Base-by-base conservation (phyloP, 2,329 filamentous ascomycete species). In the Phoma sp. region DNA sequence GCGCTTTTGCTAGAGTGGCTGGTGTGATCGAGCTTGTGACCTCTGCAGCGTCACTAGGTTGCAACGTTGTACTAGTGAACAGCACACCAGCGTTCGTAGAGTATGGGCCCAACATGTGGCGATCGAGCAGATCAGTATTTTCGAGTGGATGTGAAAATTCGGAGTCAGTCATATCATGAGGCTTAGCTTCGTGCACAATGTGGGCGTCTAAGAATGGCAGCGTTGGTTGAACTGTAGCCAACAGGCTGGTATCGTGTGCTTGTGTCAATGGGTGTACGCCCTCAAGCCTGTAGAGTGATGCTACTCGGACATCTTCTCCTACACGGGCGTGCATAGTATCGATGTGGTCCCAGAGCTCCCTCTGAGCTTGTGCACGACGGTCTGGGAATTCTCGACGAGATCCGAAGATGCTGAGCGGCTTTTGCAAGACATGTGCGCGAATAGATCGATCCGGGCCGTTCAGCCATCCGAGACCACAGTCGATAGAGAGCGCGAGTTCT, bases 391-490 rank as follows among this genome's bases (percentile, higher is more conserved):
- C 62, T 63, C 72, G 75, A 9, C 55, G 64, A 35, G 67, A 67
- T 10, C 81, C 81, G 64, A 86, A 85, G 0, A 85, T 77, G 8
- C 68, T 59, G 25, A 75, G 70, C 19, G 71, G 72, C 1, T 75
- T 76, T 17, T 78, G 74, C 41, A 82, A 76, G 19, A 82, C 76
- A 6, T 77, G 76, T 40, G 81, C 81, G 19, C 77, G 72, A 35
- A 81, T 74, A 0, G 80, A 82, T 17, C 80, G 74, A 68, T 89
- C 86, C 1, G 87, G 84, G 0, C 87, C 87, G 41, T 77, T 77
- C 10, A 91, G 79, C 80, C 86, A 90, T 10, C 88, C 88, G 33
- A 90, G 78, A 9, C 88, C 87, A 51, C 82, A 86, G 65, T 89
- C 85, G 36, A 89, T 81, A 17, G 85, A 89, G 3, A 91, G 73